These are phyloP conservation scores for Apocynum venetum DNA, from an alignment of 257 asterid genomes.

Conservation along the genomic window DNA sequence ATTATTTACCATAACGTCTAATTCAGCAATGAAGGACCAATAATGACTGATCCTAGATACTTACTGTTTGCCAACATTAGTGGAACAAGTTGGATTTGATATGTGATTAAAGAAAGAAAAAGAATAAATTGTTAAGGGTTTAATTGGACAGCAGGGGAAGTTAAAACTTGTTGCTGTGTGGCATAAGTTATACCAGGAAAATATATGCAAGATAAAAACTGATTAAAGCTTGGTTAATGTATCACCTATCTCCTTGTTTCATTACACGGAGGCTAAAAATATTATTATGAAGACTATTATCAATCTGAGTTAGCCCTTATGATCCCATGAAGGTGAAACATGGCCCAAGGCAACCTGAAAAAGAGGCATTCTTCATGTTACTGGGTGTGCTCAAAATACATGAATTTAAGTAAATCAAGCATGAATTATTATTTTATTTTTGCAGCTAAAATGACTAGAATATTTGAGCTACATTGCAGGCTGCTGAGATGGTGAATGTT, in stretches of 20 bases:
- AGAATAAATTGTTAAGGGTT: no score
- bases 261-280: neutral
- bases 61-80: no score
- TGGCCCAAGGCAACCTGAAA: slow-evolving; percentile 16
- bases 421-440: no score
- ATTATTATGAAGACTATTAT: neutral
- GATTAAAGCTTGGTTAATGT: neutral
- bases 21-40: no score
- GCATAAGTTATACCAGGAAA: neutral
- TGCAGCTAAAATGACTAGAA: no score
- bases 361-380: neutral
- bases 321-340: neutral
- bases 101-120: neutral
- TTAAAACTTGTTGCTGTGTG: neutral
- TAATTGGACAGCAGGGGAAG: neutral
- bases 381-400: no score
- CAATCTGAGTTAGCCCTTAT: neutral
- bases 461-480: neutral
- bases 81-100: neutral
- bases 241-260: neutral
- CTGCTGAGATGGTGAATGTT: neutral
- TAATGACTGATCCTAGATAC: no score
- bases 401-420: no score
- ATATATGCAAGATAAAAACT: neutral
- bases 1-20: no score